Evolutionary conservation across 352 stramenopile species (phyloP), one percentile per base, ranked within the genome.

Genomic region (Globisporangium splendens): DNA sequence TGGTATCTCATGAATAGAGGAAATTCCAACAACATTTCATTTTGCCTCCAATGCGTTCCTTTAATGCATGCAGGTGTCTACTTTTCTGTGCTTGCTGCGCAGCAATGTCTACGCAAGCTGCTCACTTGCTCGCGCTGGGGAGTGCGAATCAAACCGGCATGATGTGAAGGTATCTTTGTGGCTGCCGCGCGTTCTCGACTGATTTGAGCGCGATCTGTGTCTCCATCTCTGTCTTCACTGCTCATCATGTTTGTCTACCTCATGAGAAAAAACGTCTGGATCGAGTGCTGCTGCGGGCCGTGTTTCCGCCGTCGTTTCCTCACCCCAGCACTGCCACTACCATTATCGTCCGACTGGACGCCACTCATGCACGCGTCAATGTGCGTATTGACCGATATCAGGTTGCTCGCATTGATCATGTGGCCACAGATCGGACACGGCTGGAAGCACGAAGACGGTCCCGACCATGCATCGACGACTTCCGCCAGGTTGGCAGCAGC

Each of bases 361-460:
- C 17, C 13, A 18, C 39, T 44, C 6, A 66, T 50, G 54, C 67
- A 74, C 18, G 35, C 44, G 13, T 74, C 64, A 12, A 74, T 58
- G 52, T 72, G 64, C 24, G 46, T 14, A 35, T 68, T 72, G 22
- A 72, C 60, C 8, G 61, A 50, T 12, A 60, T 38, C 6, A 28
- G n/a, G 24, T 65, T 54, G 41, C 57, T 47, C 20, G 51, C 47
- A 21, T 72, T 54, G 38, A 74, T 62, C n/a, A 24, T 13, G 10
- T 46, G 18, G 10, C 50, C 46, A 22, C 66, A 73, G 24, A 70
- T 66, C 17, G 65, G 65, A 53, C 65, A 72, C 47, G 54, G 48
- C 18, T 62, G 38, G 49, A 63, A 21, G 41, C 20, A 48, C 8
- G 43, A 41, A n/a, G 10, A 14, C 5, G 3, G 13, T 8, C 39